These are phyloP conservation scores for Gaertneriomyces sp. DNA, from an alignment of 192 early-diverging fungal species.

Conservation along the genomic window DNA sequence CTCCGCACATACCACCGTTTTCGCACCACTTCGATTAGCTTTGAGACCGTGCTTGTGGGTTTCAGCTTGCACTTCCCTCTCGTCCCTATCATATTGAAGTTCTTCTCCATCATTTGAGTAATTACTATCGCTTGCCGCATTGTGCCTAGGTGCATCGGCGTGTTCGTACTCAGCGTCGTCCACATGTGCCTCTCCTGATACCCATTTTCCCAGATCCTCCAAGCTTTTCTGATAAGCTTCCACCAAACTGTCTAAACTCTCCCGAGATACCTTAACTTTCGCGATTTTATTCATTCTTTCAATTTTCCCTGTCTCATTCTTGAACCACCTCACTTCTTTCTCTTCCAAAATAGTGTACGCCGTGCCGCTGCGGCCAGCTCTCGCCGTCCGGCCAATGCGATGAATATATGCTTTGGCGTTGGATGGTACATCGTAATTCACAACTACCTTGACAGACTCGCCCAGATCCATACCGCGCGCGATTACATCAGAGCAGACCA, in stretches of 20 bases:
- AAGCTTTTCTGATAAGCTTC: conserved; percentile 6
- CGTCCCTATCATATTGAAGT: no score
- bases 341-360: conserved; percentile 37
- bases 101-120: no score
- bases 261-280: conserved; percentile 16
- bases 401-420: conserved; percentile 92
- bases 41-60: no score
- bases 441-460: conserved; percentile 63
- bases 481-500: conserved; percentile 87
- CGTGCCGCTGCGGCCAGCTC: conserved; percentile 78
- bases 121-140: no score
- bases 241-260: background rate
- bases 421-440: conserved; percentile 89
- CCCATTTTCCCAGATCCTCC: conserved; percentile 3
- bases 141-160: no score
- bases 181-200: background rate
- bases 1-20: no score
- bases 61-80: no score
- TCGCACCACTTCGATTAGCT: no score
- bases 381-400: conserved; percentile 88
- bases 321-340: conserved; percentile 45
- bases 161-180: no score
- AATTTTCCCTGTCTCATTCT: conserved; percentile 25
- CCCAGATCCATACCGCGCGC: conserved; percentile 92
- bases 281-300: conserved; percentile 5